Evolutionary conservation across 106 monocot species (phyloP), one percentile per base, ranked within the genome.

Genomic region (Iris macrosiphon): DNA sequence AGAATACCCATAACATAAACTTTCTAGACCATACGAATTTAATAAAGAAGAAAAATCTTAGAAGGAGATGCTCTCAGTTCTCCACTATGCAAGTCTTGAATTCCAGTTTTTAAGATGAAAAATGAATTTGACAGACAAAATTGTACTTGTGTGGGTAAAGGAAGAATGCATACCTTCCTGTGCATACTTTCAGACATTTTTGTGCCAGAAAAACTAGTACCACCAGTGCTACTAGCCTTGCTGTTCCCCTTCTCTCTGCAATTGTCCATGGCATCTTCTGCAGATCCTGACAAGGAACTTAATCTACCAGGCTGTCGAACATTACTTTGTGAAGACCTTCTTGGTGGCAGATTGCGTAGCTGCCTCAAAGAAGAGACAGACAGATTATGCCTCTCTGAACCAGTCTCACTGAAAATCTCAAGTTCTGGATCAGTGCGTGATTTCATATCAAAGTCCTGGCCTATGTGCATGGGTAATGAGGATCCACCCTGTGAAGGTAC

Each of bases 171-270:
- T 70, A 96, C 96, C 83, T 96, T 96, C 64, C 96, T 71, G 52
- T 90, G 96, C 53, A 75, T 73, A 46, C 68, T 71, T 33, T 87
- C 86, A 33, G 79, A 69, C 81, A 79, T 76, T 56, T 82, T 85
- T 63, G 63, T 42, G 12, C 64, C 52, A 27, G 38, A 10, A 13
- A 38, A 61, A 22, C 52, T 63, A 61, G 59, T 70, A 21, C 57
- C 70, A 50, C 44, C 52, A 47, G 30, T 46, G 14, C 40, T 67
- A 7, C 21, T 39, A 18, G 67, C 62, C 68, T 71, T 76, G 39
- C 61, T 31, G 52, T 63, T 85, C 90, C 81, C 79, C 69, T 71
- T 76, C 61, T 65, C 93, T 40, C 82, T 79, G 21, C 79, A 80
- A 55, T 56, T 30, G 53, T 75, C 88, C 62, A 31, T 45, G 19